Evolutionary conservation across 768 basidiomycete genomes (phyloP), one percentile per base, ranked within the genome.

Genomic region (Mycena filopes): DNA sequence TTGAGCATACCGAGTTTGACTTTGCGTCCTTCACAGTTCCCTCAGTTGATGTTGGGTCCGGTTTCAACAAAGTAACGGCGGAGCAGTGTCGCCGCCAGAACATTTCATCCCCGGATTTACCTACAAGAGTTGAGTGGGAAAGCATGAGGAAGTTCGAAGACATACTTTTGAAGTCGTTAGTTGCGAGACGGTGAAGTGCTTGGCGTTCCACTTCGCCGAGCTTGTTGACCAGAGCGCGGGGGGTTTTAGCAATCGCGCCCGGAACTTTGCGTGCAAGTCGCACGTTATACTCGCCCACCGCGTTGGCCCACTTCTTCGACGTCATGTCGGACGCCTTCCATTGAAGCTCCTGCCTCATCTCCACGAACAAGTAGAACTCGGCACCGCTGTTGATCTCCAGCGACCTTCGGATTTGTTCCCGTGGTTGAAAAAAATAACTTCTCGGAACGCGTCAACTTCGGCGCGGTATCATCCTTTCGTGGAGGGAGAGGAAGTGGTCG

Each of bases 251-350:
- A n/a, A n/a, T 41, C 2, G 5, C 20, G 11, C 8, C 15, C 54
- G 42, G 8, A 29, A 10, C 25, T 6, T 13, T 2, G n/a, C n/a
- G n/a, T n/a, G n/a, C 13, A 9, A 51, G 41, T n/a, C 41, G 38
- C 41, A 21, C 48, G 13, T 51, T 60, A 26, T 51, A 57, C 10
- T 31, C 2, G 4, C 1, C n/a, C 5, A 23, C 26, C 10, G 59
- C 59, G 2, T 60, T 40, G 0, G 20, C 48, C 59, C 59, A 60
- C 21, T 43, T 60, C 21, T 10, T 60, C 10, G 59, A 43, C 0
- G 59, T 51, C 49, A 60, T 51, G 20, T 51, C 49, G 9, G 48
- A 60, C 1, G 59, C 13, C 12, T 60, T 60, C 59, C 59, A 60
- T 21, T n/a, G 8, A 1, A 57, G 15, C 38, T 57, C 55, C 7